phyloP scores from a whole-genome alignment of 192 early-diverging fungal genomes.

The Dimargaris xerosporica region DNA sequence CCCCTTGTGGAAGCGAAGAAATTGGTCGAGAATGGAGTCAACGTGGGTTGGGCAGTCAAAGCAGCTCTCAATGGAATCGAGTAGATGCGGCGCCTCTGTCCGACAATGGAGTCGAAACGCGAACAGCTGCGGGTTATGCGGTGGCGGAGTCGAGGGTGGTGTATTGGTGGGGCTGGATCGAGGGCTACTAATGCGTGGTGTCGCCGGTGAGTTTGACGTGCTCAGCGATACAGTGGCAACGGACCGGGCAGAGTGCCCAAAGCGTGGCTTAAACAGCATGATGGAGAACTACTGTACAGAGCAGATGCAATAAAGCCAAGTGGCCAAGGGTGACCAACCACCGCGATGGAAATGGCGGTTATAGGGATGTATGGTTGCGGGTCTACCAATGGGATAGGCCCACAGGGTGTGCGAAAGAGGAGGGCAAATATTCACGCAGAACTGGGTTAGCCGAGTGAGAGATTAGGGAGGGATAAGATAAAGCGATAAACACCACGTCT shows the following conservation, averaged over 20 bases:
- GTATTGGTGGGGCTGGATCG: conserved; percentile 3
- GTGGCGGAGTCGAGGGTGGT: conserved; percentile 5
- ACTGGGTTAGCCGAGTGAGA: too few relatives aligned
- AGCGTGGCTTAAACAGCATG: conserved; percentile 3
- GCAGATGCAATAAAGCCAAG: too few relatives aligned
- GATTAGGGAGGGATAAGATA: too few relatives aligned
- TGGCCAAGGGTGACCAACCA: too few relatives aligned
- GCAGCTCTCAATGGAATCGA: conserved; percentile 6
- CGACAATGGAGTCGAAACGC: conserved; percentile 1
- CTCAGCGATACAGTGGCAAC: neutral
- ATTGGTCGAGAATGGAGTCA: neutral
- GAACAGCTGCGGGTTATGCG: neutral
- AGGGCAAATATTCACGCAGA: too few relatives aligned
- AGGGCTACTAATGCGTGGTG: neutral
- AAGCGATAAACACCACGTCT: too few relatives aligned
- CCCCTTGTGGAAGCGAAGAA: conserved; percentile 9
- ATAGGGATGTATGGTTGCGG: too few relatives aligned
- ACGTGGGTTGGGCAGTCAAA: neutral
- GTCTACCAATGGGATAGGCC: too few relatives aligned
- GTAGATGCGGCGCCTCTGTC: neutral
- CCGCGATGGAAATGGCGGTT: too few relatives aligned
- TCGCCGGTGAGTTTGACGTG: neutral
- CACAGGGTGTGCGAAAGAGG: too few relatives aligned
- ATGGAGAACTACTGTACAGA: neutral
- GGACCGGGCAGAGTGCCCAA: neutral